Conservation (phyloP, 2,329 filamentous ascomycete genomes). For the Alternaria ethzedia region DNA sequence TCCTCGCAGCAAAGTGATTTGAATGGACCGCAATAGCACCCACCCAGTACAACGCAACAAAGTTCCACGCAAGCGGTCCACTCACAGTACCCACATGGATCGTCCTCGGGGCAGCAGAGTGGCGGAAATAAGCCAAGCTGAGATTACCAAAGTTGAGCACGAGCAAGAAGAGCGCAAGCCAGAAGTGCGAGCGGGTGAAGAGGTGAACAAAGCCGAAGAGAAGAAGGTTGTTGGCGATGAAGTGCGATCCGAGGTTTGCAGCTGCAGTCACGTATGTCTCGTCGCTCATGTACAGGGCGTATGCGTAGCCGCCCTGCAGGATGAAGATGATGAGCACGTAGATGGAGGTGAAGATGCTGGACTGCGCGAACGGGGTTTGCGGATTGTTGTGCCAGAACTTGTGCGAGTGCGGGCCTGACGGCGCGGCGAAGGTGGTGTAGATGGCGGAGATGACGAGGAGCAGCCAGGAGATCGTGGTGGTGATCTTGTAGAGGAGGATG, state of each 20-base stretch:
- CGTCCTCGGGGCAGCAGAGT: slow-evolving; percentile 72
- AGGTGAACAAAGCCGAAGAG: slow-evolving; percentile 83
- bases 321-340: slow-evolving; percentile 83
- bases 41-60: slow-evolving; percentile 87
- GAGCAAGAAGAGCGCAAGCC: slow-evolving; percentile 76
- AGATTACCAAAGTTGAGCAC: slow-evolving; percentile 85
- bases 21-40: slow-evolving; percentile 80
- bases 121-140: slow-evolving; percentile 78
- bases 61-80: slow-evolving; percentile 83
- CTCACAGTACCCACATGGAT: slow-evolving; percentile 79
- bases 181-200: slow-evolving; percentile 78
- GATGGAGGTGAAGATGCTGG: slow-evolving; percentile 66
- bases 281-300: slow-evolving; percentile 75
- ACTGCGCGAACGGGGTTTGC: slow-evolving; percentile 77
- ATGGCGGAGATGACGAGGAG: slow-evolving; percentile 74
- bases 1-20: slow-evolving; percentile 70
- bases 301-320: slow-evolving; percentile 77
- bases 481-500: slow-evolving; percentile 75
- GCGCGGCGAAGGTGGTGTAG: slow-evolving; percentile 73
- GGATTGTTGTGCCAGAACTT: slow-evolving; percentile 80
- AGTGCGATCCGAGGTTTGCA: slow-evolving; percentile 80
- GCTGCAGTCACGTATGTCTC: slow-evolving; percentile 69
- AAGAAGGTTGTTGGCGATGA: slow-evolving; percentile 84
- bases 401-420: slow-evolving; percentile 64
- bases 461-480: slow-evolving; percentile 77